Evolutionary conservation across 345 rosid genomes (phyloP).

Genomic region (Eucalyptus albens): DNA sequence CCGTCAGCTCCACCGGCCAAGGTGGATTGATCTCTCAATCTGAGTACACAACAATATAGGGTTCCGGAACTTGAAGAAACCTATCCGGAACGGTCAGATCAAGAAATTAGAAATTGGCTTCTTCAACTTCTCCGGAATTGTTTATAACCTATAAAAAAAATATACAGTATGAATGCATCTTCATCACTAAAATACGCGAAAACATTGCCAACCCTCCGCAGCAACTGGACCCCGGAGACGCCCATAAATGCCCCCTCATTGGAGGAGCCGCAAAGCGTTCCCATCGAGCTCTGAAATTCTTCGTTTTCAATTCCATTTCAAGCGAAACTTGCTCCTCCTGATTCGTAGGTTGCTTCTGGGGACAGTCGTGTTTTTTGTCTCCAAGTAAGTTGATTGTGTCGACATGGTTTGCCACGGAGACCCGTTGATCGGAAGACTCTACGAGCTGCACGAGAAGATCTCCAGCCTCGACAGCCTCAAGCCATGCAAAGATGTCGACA

Average conservation of each 20-base stretch:
- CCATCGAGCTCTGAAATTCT: neutral
- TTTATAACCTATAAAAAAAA: neutral
- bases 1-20: neutral
- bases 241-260: neutral
- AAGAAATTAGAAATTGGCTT: neutral
- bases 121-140: neutral
- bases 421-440: slow-evolving; percentile 34
- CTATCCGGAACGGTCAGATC: neutral
- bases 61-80: neutral
- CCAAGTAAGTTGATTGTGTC: slow-evolving; percentile 29
- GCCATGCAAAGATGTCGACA: slow-evolving; percentile 78
- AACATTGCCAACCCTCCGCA: neutral
- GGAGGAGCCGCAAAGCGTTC: neutral
- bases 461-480: slow-evolving; percentile 48
- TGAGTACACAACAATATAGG: neutral
- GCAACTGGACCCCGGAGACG: neutral
- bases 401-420: slow-evolving; percentile 79
- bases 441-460: slow-evolving; percentile 46
- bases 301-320: neutral
- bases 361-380: neutral
- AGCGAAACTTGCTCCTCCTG: neutral
- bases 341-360: neutral
- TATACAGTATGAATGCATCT: neutral
- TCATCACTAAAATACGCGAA: neutral
- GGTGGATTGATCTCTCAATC: neutral